Conservation (phyloP, 2,329 filamentous ascomycete species). For the Gliomastix tumulicola region DNA sequence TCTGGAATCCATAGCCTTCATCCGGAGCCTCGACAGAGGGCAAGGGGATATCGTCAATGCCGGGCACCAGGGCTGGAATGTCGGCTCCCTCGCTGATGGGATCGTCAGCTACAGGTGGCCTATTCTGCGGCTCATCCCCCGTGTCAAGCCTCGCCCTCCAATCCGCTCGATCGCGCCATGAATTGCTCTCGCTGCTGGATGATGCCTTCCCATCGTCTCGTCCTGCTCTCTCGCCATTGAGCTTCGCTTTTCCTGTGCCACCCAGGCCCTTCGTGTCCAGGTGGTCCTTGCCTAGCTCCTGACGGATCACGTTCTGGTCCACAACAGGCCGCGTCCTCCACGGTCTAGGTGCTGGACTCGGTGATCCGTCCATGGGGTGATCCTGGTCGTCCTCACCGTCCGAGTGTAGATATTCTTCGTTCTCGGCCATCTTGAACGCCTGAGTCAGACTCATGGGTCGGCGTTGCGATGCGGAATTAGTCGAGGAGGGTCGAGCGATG, state of each 20-base stretch:
- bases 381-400: conserved; percentile 11
- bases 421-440: conserved; percentile 26
- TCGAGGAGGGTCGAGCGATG: conserved; percentile 20
- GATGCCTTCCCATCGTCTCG: conserved; percentile 1
- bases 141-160: neutral
- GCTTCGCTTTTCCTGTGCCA: no score
- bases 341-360: conserved; percentile 41
- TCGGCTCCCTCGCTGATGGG: conserved; percentile 11
- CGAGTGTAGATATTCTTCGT: conserved; percentile 12
- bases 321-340: conserved; percentile 27
- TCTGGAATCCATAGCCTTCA: conserved; percentile 47
- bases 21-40: conserved; percentile 37
- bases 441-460: conserved; percentile 32
- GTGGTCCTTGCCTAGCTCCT: conserved; percentile 17
- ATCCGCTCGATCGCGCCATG: neutral
- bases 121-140: neutral
- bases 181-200: conserved; percentile 1
- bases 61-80: conserved; percentile 29
- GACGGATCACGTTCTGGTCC: conserved; percentile 20
- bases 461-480: conserved; percentile 17
- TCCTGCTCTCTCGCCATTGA: conserved; percentile 1
- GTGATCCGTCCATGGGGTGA: conserved; percentile 33
- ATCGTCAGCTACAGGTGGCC: neutral
- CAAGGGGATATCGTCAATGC: conserved; percentile 26
- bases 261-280: conserved; percentile 20